phyloP scores from a whole-genome alignment of 495 filamentous ascomycete genomes.

The Neurospora hispaniola region DNA sequence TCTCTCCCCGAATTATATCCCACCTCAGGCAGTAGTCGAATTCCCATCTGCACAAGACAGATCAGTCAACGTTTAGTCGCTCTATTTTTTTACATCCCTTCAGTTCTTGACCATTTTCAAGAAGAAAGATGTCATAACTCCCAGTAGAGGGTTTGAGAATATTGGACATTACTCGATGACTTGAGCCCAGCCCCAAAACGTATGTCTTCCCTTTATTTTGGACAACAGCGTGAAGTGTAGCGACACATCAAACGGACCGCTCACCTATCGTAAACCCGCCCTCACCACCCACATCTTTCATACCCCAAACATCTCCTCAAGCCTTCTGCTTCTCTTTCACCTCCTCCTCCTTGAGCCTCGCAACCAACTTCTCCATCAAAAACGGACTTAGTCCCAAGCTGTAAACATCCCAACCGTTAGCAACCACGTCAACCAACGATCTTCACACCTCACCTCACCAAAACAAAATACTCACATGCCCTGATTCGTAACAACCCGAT shows the following conservation, averaged over 20 bases:
- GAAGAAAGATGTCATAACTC: no score
- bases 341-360: slow-evolving; percentile 38
- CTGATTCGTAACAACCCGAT: slow-evolving; percentile 56
- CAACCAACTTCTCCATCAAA: slow-evolving; percentile 44
- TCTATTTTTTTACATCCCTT: no score
- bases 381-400: slow-evolving; percentile 47
- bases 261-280: neutral
- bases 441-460: neutral
- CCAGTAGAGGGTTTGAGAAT: no score
- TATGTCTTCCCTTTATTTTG: neutral
- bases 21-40: no score
- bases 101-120: no score
- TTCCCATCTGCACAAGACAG: no score
- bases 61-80: no score
- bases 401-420: slow-evolving; percentile 7
- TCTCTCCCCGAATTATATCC: no score
- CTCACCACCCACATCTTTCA: neutral
- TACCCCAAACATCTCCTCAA: neutral
- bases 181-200: neutral
- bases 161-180: no score
- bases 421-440: neutral
- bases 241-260: neutral
- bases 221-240: neutral
- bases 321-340: slow-evolving; percentile 8
- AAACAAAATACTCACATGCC: slow-evolving; percentile 51